These are phyloP conservation scores for Cylindrodendrum hubeiense DNA, from an alignment of 2,329 filamentous ascomycete species.

Conservation along the genomic window DNA sequence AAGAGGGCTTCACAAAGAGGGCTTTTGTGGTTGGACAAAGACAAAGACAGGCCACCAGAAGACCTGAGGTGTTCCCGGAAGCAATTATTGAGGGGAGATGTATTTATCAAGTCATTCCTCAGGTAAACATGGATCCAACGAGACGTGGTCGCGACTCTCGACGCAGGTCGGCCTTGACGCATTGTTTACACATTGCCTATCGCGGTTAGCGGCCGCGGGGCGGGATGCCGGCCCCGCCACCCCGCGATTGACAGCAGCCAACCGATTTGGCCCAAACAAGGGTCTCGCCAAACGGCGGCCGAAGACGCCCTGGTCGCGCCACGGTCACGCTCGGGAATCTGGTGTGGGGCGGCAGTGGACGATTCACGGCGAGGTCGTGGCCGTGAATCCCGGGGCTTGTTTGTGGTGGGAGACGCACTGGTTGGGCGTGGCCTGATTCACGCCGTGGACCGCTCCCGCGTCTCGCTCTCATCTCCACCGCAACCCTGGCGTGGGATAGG, in stretches of 20 bases:
- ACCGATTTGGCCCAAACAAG: slow-evolving; percentile 37
- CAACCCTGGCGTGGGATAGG: slow-evolving; percentile 3
- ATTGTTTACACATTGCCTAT: slow-evolving; percentile 63
- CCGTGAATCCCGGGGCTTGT: slow-evolving; percentile 39
- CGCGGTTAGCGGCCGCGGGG: slow-evolving; percentile 49
- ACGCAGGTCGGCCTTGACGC: slow-evolving; percentile 25
- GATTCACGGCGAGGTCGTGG: slow-evolving; percentile 3
- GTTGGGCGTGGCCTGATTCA: slow-evolving; percentile 32
- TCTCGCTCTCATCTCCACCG: slow-evolving; percentile 14
- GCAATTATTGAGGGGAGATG: slow-evolving; percentile 1
- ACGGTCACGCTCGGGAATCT: neutral
- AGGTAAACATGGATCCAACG: slow-evolving; percentile 32
- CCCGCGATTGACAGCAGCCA: slow-evolving; percentile 44
- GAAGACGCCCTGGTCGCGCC: slow-evolving; percentile 3
- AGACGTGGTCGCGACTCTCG: slow-evolving; percentile 28
- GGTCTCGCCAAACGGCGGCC: slow-evolving; percentile 39
- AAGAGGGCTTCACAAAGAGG: slow-evolving; percentile 6
- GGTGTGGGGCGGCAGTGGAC: slow-evolving; percentile 16
- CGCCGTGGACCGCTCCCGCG: slow-evolving; percentile 19
- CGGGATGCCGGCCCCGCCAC: slow-evolving; percentile 38
- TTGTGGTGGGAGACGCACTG: slow-evolving; percentile 31
- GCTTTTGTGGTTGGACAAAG: slow-evolving; percentile 13
- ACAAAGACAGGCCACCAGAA: slow-evolving; percentile 19
- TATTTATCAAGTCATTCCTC: slow-evolving; percentile 26
- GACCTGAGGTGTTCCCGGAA: neutral